Conservation (phyloP, 2,329 filamentous ascomycete species). For the Juglanconis juglandina region DNA sequence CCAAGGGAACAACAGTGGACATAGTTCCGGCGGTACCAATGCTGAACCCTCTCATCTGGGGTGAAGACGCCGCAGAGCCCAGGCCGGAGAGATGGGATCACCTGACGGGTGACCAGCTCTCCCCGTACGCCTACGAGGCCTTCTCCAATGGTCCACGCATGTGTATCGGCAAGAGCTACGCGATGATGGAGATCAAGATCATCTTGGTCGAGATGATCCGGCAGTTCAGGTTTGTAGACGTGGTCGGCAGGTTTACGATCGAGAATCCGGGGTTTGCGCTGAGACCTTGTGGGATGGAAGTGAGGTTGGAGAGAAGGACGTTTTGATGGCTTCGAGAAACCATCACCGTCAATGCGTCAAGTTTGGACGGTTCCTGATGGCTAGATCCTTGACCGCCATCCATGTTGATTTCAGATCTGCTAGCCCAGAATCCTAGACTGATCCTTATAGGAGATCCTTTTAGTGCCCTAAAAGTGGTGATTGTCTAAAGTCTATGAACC, state of each 20-base stretch:
- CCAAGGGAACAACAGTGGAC: slow-evolving; percentile 24
- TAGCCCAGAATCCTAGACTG: too few species aligned
- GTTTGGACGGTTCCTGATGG: too few species aligned
- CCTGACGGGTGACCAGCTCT: slow-evolving; percentile 22
- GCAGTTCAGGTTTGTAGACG: slow-evolving; percentile 28
- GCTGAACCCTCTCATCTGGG: slow-evolving; percentile 24
- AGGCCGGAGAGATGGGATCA: slow-evolving; percentile 24
- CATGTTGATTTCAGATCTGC: too few species aligned
- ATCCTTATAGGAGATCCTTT: too few species aligned
- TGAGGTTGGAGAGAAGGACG: not conserved
- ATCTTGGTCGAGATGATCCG: slow-evolving; percentile 31
- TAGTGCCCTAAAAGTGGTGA: too few species aligned
- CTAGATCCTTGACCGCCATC: too few species aligned
- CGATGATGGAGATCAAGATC: slow-evolving; percentile 36
- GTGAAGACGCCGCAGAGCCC: slow-evolving; percentile 23
- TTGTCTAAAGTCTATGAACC: too few species aligned
- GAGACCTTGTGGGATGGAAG: not conserved
- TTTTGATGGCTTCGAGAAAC: too few species aligned
- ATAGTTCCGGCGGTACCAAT: slow-evolving; percentile 20
- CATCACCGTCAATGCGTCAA: too few species aligned
- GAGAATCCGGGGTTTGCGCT: slow-evolving; percentile 8
- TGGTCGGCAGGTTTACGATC: slow-evolving; percentile 7
- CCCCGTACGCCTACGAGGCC: slow-evolving; percentile 31
- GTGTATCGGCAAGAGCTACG: slow-evolving; percentile 36
- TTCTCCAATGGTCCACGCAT: slow-evolving; percentile 36